Percentiles rank a stretch among this genome's conserved stretches.
Evolutionary conservation across 2,329 filamentous ascomycete genomes (phyloP).

Genomic region (Allantophomopsis lycopodina): DNA sequence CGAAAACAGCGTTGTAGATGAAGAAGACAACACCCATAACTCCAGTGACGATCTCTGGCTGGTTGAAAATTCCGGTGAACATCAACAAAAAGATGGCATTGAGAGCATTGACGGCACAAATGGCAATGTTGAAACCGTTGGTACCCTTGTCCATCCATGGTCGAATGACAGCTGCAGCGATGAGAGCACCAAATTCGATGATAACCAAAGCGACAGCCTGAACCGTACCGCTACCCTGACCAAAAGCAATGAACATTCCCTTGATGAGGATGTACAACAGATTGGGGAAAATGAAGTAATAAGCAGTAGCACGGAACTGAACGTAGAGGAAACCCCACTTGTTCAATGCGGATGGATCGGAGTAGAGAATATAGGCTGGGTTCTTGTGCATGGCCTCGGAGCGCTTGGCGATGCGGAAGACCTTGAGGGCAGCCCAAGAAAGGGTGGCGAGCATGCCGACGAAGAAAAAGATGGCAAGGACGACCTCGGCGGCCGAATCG

Average conservation of each 20-base stretch:
- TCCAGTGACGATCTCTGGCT: constrained; percentile 71
- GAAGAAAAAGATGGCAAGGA: constrained; percentile 81
- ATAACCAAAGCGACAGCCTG: constrained; percentile 76
- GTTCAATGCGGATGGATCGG: constrained; percentile 84
- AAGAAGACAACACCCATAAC: constrained; percentile 85
- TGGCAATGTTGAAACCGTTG: constrained; percentile 91
- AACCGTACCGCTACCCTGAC: constrained; percentile 53
- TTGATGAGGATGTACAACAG: constrained; percentile 75
- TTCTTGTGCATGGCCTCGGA: constrained; percentile 90
- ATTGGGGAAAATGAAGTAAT: constrained; percentile 82
- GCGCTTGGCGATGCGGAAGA: constrained; percentile 76
- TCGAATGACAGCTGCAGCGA: constrained; percentile 65
- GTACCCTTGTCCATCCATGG: constrained; percentile 99
- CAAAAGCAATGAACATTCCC: constrained; percentile 75
- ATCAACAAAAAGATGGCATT: constrained; percentile 82
- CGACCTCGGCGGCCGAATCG: constrained; percentile 76
- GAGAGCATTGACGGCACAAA: constrained; percentile 79
- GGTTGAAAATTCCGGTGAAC: constrained; percentile 76
- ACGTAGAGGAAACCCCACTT: constrained; percentile 98
- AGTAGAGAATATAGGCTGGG: constrained; percentile 93
- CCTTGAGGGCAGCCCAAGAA: constrained; percentile 78
- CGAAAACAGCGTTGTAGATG: constrained; percentile 72
- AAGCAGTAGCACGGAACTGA: constrained; percentile 87
- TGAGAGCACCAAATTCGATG: constrained; percentile 67
- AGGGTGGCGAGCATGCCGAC: constrained; percentile 67